These are phyloP conservation scores for Ochetophila trinervis DNA, from an alignment of 306 rosid genomes.

Conservation along the genomic window DNA sequence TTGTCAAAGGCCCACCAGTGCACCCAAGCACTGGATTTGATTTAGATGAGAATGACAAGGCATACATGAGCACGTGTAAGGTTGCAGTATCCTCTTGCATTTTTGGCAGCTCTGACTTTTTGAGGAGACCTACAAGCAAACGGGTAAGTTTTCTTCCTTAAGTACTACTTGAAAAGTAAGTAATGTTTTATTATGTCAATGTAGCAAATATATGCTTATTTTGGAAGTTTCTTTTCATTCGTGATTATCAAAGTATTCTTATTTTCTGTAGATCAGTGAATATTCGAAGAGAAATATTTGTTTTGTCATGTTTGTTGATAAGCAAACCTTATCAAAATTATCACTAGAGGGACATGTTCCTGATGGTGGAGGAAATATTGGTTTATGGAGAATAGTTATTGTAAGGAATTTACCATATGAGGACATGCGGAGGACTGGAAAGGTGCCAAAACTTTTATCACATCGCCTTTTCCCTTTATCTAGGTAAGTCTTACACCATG, in stretches of 20 bases:
- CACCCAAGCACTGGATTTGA: constrained; percentile 77
- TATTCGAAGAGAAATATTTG: constrained; percentile 79
- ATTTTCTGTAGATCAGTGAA: constrained; percentile 74
- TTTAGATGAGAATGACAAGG: constrained; percentile 61
- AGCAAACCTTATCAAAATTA: constrained; percentile 62
- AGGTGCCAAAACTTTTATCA: constrained; percentile 91
- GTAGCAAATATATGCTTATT: constrained; percentile 1
- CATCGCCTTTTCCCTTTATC: constrained; percentile 86
- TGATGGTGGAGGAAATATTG: constrained; percentile 61
- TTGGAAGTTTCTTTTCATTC: constrained; percentile 15
- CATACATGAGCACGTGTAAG: constrained; percentile 65
- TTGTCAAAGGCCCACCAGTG: constrained; percentile 58
- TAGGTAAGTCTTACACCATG: constrained; percentile 51
- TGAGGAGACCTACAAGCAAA: constrained; percentile 84
- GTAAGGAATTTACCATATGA: constrained; percentile 72
- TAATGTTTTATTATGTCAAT: not conserved
- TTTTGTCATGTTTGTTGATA: constrained; percentile 88
- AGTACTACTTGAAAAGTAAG: not conserved
- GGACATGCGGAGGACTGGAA: constrained; percentile 95
- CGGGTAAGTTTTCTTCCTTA: constrained; percentile 40
- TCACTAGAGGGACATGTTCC: constrained; percentile 71
- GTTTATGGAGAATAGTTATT: constrained; percentile 74
- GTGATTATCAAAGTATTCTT: constrained; percentile 18
- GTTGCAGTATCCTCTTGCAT: constrained; percentile 91
- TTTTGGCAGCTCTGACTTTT: constrained; percentile 91